phyloP scores from a whole-genome alignment of 1,284 basidiomycete species.

The Apiotrichum sp. region DNA sequence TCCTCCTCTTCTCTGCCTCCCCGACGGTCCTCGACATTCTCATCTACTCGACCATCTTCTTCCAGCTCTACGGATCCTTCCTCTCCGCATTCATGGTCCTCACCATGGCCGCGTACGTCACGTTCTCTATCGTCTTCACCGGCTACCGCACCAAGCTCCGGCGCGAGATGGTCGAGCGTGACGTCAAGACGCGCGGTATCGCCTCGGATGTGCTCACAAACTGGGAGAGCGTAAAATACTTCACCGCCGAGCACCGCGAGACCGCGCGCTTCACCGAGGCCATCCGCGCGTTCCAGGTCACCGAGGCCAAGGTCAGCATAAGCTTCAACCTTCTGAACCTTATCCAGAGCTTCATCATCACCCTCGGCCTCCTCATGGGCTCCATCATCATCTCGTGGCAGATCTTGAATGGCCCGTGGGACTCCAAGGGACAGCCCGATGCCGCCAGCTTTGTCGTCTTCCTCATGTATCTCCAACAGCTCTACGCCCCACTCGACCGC shows the following conservation, averaged over 20 bases:
- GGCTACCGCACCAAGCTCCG: constrained; percentile 75
- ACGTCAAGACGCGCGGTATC: constrained; percentile 86
- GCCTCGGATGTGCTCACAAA: constrained; percentile 97
- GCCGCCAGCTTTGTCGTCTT: constrained; percentile 96
- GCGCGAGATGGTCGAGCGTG: constrained; percentile 85
- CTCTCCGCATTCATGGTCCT: constrained; percentile 79
- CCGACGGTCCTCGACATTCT: constrained; percentile 92
- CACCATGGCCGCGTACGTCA: constrained; percentile 83
- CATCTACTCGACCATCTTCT: constrained; percentile 91
- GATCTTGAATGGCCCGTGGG: constrained; percentile 63
- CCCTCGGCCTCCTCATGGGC: constrained; percentile 77
- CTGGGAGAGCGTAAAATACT: constrained; percentile 95
- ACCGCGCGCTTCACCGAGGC: constrained; percentile 81
- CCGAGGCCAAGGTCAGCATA: constrained; percentile 85
- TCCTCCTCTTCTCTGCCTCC: constrained; percentile 85
- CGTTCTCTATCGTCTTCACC: constrained; percentile 92
- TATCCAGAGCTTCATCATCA: constrained; percentile 91
- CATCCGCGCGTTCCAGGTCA: constrained; percentile 77
- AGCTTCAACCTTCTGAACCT: constrained; percentile 87
- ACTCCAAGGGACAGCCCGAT: constrained; percentile 56
- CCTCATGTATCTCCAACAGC: constrained; percentile 92
- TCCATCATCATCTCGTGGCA: constrained; percentile 93
- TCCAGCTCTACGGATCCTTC: constrained; percentile 60
- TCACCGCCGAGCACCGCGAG: constrained; percentile 92
- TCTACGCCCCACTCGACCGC: constrained; percentile 90